These are phyloP conservation scores for Periconia macrospinosa DNA, from an alignment of 2,329 filamentous ascomycete species.

Conservation along the genomic window DNA sequence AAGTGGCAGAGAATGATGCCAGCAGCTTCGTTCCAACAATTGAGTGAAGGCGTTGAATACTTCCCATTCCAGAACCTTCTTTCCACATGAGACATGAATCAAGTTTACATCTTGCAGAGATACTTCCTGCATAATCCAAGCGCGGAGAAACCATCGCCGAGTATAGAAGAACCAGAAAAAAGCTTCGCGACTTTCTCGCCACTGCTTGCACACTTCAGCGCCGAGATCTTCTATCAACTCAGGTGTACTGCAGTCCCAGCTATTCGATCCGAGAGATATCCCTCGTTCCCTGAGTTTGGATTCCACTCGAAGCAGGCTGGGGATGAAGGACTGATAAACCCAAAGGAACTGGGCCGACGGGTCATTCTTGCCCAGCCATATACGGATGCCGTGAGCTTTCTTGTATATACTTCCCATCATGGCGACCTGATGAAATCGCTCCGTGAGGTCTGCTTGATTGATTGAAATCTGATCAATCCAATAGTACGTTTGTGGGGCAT, in stretches of 20 bases:
- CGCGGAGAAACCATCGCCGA: not conserved
- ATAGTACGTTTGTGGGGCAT: not conserved
- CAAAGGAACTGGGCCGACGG: not conserved
- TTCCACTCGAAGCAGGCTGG: not conserved
- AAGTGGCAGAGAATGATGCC: not conserved
- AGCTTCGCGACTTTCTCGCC: not conserved
- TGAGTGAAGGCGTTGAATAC: not conserved
- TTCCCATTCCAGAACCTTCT: not conserved
- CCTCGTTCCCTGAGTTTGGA: not conserved
- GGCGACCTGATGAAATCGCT: not conserved
- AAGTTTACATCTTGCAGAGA: not conserved
- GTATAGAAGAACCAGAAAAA: slow-evolving; percentile 1
- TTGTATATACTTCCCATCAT: slow-evolving; percentile 1
- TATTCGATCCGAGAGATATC: not conserved
- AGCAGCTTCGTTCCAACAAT: slow-evolving; percentile 1
- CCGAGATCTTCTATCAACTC: not conserved
- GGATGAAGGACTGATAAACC: not conserved
- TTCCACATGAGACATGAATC: not conserved
- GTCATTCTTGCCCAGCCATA: not conserved
- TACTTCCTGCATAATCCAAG: not conserved
- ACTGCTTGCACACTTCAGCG: not conserved
- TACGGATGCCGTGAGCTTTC: not conserved
- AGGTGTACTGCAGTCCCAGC: not conserved
- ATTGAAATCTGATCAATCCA: slow-evolving; percentile 1
- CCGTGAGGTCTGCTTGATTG: not conserved